Percentiles rank a stretch among this genome's conserved stretches.
phyloP scores from a whole-genome alignment of 148 eudicot species.

The Fagopyrum esculentum region DNA sequence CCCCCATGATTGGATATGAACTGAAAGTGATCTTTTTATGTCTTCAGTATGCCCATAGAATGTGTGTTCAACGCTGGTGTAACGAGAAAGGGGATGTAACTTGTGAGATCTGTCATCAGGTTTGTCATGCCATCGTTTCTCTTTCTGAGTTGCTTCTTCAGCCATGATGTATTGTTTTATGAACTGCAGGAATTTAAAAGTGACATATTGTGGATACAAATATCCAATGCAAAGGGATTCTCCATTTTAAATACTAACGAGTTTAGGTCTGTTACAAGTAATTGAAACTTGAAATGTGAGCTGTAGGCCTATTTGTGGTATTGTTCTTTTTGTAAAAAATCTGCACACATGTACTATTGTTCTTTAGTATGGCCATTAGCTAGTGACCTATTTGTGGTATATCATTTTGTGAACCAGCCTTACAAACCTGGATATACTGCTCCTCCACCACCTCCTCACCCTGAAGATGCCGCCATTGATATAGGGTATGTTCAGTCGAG shows the following conservation, averaged over 20 bases:
- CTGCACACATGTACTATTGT: background rate
- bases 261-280: background rate
- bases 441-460: conserved; percentile 61
- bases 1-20: background rate
- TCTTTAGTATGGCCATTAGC: background rate
- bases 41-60: conserved; percentile 14
- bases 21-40: background rate
- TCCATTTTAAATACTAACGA: background rate
- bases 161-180: background rate
- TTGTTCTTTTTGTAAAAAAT: background rate
- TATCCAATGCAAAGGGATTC: background rate
- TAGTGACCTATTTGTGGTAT: background rate
- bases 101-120: conserved; percentile 17
- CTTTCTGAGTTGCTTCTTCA: background rate
- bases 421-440: conserved; percentile 85
- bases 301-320: background rate
- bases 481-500: conserved; percentile 51
- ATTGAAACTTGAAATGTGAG: background rate
- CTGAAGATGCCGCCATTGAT: conserved; percentile 80
- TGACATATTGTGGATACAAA: background rate
- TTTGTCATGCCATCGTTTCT: background rate
- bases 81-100: conserved; percentile 16
- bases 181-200: background rate
- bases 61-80: conserved; percentile 17
- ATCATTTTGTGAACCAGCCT: conserved; percentile 30